Conservation (phyloP, 139 green algal species). For the Yamagishiella unicocca region DNA sequence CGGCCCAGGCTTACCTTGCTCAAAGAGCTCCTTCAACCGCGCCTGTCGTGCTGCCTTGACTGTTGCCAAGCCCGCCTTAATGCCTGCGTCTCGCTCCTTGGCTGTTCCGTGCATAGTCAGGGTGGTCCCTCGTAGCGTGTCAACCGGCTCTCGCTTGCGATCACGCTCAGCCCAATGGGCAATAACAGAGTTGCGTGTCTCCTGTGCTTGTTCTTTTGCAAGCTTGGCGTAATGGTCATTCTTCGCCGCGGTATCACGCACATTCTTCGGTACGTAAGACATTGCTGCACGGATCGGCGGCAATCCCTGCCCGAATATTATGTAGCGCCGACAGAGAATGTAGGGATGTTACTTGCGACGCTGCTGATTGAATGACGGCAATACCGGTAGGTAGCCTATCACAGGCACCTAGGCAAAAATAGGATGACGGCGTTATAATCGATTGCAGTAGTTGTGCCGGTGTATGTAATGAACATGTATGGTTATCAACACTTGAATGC, state of each 20-base stretch:
- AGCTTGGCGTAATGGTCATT: conserved; percentile 35
- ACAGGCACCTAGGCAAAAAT: too few species aligned
- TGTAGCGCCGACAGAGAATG: too few species aligned
- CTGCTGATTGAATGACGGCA: too few species aligned
- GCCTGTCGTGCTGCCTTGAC: conserved; percentile 44
- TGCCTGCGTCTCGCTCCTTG: background rate
- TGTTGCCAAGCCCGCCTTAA: conserved; percentile 21
- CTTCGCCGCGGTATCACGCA: background rate
- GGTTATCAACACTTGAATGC: too few species aligned
- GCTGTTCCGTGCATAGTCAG: background rate
- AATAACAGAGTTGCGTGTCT: background rate
- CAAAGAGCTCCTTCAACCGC: conserved; percentile 41
- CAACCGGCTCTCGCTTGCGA: background rate
- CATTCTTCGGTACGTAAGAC: conserved; percentile 34
- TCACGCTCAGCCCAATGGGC: conserved; percentile 41
- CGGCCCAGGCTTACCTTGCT: background rate
- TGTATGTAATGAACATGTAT: too few species aligned
- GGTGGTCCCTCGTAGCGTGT: background rate
- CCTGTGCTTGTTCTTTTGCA: background rate
- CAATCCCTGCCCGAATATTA: too few species aligned
- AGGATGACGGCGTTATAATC: too few species aligned
- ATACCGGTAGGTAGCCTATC: too few species aligned
- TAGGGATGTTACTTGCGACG: too few species aligned
- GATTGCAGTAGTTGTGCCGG: too few species aligned
- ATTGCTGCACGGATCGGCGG: too few species aligned